A percentile compares a stretch with the other conserved stretches of the same genome.
phyloP scores from a whole-genome alignment of 2,329 filamentous ascomycete species.

The Camillea tinctor region DNA sequence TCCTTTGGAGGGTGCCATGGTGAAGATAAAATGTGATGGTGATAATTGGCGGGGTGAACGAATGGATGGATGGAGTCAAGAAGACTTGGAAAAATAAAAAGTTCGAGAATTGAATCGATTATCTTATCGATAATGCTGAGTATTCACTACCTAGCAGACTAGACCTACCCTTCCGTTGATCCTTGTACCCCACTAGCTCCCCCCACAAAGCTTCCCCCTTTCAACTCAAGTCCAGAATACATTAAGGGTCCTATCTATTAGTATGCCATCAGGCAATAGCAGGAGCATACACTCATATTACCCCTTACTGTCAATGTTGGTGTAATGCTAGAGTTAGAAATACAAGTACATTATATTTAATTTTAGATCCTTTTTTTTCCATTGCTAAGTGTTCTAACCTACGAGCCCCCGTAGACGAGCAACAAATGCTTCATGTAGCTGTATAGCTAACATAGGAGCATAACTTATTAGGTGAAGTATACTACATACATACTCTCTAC shows the following conservation, averaged over 20 bases:
- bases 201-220: neutral
- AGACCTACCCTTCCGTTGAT: conserved; percentile 6
- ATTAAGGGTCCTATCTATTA: conserved; percentile 1
- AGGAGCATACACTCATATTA: too few relatives aligned
- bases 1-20: conserved; percentile 32
- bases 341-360: too few relatives aligned
- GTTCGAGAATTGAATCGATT: conserved; percentile 9
- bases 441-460: too few relatives aligned
- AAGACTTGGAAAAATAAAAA: conserved; percentile 25
- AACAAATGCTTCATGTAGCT: too few relatives aligned
- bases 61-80: conserved; percentile 7
- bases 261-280: neutral
- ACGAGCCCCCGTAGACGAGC: too few relatives aligned
- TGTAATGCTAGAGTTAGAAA: too few relatives aligned
- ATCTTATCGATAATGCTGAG: conserved; percentile 26
- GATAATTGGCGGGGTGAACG: conserved; percentile 24
- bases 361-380: too few relatives aligned
- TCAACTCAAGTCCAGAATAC: neutral
- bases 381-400: too few relatives aligned
- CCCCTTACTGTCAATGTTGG: too few relatives aligned
- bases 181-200: conserved; percentile 17
- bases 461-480: too few relatives aligned
- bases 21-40: conserved; percentile 17
- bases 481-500: too few relatives aligned
- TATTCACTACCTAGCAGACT: neutral